phyloP scores from a whole-genome alignment of 495 filamentous ascomycete genomes.

The Xylaria grammica region DNA sequence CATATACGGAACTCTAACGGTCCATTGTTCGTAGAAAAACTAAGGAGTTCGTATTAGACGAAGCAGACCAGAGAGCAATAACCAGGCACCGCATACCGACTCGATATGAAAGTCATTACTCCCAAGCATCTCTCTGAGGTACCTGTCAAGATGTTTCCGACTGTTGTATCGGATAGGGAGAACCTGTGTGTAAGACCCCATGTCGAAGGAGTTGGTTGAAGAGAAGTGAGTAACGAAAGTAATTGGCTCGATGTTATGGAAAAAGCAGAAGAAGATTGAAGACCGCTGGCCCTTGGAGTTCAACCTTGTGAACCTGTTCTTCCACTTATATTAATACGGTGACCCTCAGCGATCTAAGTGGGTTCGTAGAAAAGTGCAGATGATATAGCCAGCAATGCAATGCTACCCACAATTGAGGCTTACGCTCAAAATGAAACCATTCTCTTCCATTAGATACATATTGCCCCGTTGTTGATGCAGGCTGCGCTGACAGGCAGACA shows the following conservation, averaged over 20 bases:
- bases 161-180: not conserved
- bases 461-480: not conserved
- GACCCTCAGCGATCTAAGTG: not conserved
- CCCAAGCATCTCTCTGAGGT: not conserved
- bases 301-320: not conserved
- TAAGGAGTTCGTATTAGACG: not conserved
- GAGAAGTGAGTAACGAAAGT: too few relatives aligned
- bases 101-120: constrained; percentile 3
- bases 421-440: not conserved
- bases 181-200: not conserved
- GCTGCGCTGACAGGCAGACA: constrained; percentile 6
- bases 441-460: not conserved
- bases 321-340: not conserved
- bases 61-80: not conserved
- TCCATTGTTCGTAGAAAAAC: constrained; percentile 4
- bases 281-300: too few relatives aligned
- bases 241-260: too few relatives aligned
- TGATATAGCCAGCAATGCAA: not conserved
- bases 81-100: not conserved
- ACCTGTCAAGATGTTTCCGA: not conserved
- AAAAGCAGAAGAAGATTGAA: not conserved
- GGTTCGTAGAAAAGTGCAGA: not conserved
- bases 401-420: not conserved
- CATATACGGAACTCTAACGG: not conserved
- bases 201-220: not conserved